Evolutionary conservation across 805 yeast genomes (phyloP).

Genomic region (Naumovozyma castellii): DNA sequence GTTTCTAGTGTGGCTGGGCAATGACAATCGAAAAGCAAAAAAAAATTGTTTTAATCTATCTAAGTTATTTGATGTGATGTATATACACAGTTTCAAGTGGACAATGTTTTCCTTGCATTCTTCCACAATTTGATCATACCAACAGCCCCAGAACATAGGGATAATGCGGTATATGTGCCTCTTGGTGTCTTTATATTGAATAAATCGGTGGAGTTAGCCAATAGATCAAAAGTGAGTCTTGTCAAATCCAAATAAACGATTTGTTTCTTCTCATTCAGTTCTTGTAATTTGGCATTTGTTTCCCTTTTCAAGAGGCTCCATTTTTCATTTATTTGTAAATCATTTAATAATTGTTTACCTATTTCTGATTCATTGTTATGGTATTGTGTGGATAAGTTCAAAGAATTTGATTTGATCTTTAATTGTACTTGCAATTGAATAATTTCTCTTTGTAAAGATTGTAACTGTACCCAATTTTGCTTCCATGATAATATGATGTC

Average conservation of each 20-base stretch:
- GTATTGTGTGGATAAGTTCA: slow-evolving; percentile 13
- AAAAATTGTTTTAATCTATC: too few species aligned
- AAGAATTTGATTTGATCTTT: slow-evolving; percentile 40
- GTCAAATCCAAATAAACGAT: slow-evolving; percentile 34
- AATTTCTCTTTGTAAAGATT: slow-evolving; percentile 24
- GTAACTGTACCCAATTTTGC: slow-evolving; percentile 38
- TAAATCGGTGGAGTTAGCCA: slow-evolving; percentile 39
- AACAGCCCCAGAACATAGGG: slow-evolving; percentile 21
- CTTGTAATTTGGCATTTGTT: slow-evolving; percentile 23
- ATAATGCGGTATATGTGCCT: slow-evolving; percentile 23
- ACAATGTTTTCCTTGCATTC: slow-evolving; percentile 9
- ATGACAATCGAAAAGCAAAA: too few species aligned
- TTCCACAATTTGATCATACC: slow-evolving; percentile 26
- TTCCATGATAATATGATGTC: slow-evolving; percentile 51
- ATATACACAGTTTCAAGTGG: not conserved
- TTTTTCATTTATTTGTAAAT: slow-evolving; percentile 13
- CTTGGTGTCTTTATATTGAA: slow-evolving; percentile 31
- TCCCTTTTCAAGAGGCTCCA: slow-evolving; percentile 6
- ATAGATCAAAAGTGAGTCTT: slow-evolving; percentile 37
- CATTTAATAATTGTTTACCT: slow-evolving; percentile 26
- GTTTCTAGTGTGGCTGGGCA: too few species aligned
- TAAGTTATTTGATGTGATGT: too few species aligned
- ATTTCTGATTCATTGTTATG: slow-evolving; percentile 16
- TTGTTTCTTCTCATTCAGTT: slow-evolving; percentile 30
- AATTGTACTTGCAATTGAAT: slow-evolving; percentile 41